Base-by-base conservation (phyloP, 331 rosid genomes). In the Acacia pycnantha region DNA sequence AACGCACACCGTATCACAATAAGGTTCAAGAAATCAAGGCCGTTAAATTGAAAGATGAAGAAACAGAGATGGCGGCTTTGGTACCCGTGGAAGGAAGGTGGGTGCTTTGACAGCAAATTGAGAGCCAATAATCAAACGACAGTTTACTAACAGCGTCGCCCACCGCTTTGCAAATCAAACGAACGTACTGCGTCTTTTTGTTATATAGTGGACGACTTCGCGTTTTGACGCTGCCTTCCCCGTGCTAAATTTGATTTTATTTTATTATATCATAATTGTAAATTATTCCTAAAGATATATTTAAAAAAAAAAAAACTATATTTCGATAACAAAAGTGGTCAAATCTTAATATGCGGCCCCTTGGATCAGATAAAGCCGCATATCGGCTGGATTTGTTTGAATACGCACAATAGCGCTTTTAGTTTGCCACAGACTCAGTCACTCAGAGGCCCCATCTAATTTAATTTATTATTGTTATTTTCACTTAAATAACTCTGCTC, bases 61-160 rank as follows among this genome's bases (percentile, higher is more conserved):
- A 41, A 22, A 8, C 22, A 6, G 14, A 31, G 77, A 29, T 29
- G 4, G 29, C 62, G 37, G 21, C 15, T 16, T 46, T 0, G 54
- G 66, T 15, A 53, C 86, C 73, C 80, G 80, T 78, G 86, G 16
- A 78, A 53, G 86, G 16, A 78, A 53, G 86, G 76, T n/a, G 21
- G 61, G 65, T 46, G 11, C 33, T 44, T 29, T n/a, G 29, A 59
- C 47, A 70, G 50, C 37, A 21, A 44, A 56, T 43, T 16, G 12
- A 9, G 8, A 72, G 24, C 2, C 14, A n/a, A 35, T 47, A 71
- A 83, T 51, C 19, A 12, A 73, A 78, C 47, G 86, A 54, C 54
- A 35, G 79, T 40, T 78, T 78, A 11, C 48, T 29, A 73, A 73
- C 80, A 53, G 62, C 70, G 46, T 54, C 80, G 76, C 80, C 65